Evolutionary conservation across 805 yeast species (phyloP), one percentile per base, ranked within the genome.

Genomic region (Saturnispora sanitii): DNA sequence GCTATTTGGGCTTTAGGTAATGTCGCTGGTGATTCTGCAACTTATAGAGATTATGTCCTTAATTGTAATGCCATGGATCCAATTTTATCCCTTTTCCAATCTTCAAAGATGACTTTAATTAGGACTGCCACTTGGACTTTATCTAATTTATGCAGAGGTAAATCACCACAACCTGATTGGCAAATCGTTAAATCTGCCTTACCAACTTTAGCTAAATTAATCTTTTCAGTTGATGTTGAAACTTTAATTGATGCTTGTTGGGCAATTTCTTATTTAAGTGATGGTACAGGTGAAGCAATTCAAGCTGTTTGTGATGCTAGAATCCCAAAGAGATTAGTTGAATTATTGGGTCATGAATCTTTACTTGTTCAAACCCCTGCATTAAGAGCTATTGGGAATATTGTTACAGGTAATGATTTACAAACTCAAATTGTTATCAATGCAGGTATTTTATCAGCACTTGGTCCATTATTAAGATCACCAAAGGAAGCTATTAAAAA

Each of bases 1-100:
- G 97, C 97, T 12, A 90, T 92, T 52, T 92, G 98, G 98, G 97
- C 98, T 22, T 70, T 92, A 50, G 98, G 98, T 65, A 92, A 92
- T 60, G 95, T 92, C 60, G 97, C 98, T 21, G 98, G 98, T 62
- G 98, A 92, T 61, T 85, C 95, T 13, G 74, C 96, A 7, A 68
- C 71, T 32, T 86, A 78, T 70, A 79, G 98, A 67, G 97, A 92
- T 66, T 81, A 73, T 53, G 97, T 92, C 34, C 70, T 92, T 51
- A 65, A 71, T 33, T 81, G 86, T 53, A 79, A 82, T 48, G 96
- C 96, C 19, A 82, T 92, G 82, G 79, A 75, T 47, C 95, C 96
- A 6, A 82, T 92, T 43, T 70, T 92, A 54, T 67, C 75, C 8
- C 67, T 92, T 46, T 82, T 92, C 65, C 75, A 76, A 56, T 73